These are phyloP conservation scores for Arabidopsis suecica DNA, from an alignment of 345 rosid species.

Conservation along the genomic window DNA sequence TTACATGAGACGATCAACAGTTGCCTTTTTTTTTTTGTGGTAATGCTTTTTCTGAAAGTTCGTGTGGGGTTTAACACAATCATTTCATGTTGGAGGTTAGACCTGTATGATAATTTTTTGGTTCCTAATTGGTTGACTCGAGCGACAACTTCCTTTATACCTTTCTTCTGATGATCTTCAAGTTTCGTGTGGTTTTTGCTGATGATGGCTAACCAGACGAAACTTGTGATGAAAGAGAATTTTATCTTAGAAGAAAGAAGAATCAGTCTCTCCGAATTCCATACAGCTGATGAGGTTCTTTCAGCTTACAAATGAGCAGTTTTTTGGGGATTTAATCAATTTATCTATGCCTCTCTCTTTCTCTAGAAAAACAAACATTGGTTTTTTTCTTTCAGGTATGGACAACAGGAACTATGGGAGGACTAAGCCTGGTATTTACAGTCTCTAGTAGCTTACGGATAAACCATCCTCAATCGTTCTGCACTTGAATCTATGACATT, in stretches of 20 bases:
- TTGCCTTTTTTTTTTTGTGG: no score
- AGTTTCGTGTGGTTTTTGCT: no score
- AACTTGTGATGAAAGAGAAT: constrained; percentile 70
- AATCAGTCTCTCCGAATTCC: constrained; percentile 84
- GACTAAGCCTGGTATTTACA: constrained; percentile 68
- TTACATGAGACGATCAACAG: no score
- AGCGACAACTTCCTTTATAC: no score
- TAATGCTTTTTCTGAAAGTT: no score
- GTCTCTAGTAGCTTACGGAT: not conserved
- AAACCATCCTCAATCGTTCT: not conserved
- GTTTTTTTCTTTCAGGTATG: constrained; percentile 58
- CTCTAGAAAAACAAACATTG: not conserved
- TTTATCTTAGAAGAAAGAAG: constrained; percentile 69
- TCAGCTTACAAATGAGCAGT: constrained; percentile 4
- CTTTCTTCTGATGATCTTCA: no score
- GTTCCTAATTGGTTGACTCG: no score
- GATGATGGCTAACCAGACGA: constrained; percentile 48
- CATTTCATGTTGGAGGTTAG: no score
- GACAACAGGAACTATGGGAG: constrained; percentile 98
- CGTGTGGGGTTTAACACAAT: no score
- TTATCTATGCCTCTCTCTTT: not conserved
- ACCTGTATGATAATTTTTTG: no score
- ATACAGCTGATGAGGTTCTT: constrained; percentile 85
- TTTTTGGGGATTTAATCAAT: not conserved
- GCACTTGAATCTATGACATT: constrained; percentile 47